phyloP scores from a whole-genome alignment of 2,329 filamentous ascomycete genomes.

The Fusarium solani-melongenae region DNA sequence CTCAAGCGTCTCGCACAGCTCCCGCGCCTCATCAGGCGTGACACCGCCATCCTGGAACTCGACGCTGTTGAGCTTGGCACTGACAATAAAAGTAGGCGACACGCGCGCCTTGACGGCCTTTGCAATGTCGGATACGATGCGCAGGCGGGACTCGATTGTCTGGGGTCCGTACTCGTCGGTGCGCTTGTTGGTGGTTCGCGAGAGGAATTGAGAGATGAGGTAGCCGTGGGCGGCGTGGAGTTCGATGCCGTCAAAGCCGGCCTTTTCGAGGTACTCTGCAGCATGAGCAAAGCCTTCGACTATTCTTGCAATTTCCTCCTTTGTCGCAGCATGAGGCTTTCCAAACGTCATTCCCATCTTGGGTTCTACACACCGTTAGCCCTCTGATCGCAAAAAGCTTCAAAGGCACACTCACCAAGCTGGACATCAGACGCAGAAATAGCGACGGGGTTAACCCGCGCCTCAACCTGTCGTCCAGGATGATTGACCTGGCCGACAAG shows the following conservation, averaged over 20 bases:
- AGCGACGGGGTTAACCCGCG: slow-evolving; percentile 47
- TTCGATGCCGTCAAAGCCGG: slow-evolving; percentile 67
- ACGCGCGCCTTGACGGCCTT: slow-evolving; percentile 47
- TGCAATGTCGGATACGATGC: slow-evolving; percentile 57
- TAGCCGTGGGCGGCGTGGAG: slow-evolving; percentile 67
- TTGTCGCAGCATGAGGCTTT: slow-evolving; percentile 64
- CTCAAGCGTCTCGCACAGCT: slow-evolving; percentile 60
- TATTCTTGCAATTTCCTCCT: slow-evolving; percentile 67
- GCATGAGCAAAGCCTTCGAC: slow-evolving; percentile 71
- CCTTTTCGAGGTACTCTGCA: slow-evolving; percentile 70
- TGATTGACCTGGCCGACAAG: slow-evolving; percentile 69
- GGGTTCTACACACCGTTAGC: slow-evolving; percentile 13
- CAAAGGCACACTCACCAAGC: slow-evolving; percentile 31
- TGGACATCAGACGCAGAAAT: slow-evolving; percentile 57
- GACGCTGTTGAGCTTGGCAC: slow-evolving; percentile 68
- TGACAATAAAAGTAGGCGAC: slow-evolving; percentile 53
- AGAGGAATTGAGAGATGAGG: slow-evolving; percentile 64
- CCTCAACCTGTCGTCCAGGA: slow-evolving; percentile 56
- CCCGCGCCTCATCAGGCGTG: slow-evolving; percentile 60
- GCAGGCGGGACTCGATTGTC: slow-evolving; percentile 56
- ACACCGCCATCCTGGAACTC: slow-evolving; percentile 66
- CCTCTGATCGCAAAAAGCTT: background rate
- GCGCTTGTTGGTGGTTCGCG: slow-evolving; percentile 59
- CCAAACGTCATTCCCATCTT: slow-evolving; percentile 50
- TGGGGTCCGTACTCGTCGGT: slow-evolving; percentile 61